Conservation (phyloP, 225 moss, liverwort and hornwort genomes). For the Climacium dendroides region DNA sequence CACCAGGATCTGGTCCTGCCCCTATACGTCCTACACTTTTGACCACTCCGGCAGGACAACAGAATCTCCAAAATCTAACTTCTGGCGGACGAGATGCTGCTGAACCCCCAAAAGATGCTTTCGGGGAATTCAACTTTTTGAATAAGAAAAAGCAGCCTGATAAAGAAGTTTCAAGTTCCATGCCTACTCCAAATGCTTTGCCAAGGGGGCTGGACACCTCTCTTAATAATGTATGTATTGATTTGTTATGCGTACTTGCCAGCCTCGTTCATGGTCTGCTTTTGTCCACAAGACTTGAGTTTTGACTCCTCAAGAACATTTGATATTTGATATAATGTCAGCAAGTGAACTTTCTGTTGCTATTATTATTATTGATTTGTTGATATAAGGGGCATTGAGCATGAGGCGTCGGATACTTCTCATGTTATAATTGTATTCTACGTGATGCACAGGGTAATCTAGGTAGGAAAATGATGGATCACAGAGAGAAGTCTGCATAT, state of each 20-base stretch:
- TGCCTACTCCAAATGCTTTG: neutral
- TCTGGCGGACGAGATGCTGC: slow-evolving; percentile 15
- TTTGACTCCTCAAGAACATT: neutral
- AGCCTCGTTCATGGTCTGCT: neutral
- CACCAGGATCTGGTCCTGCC: slow-evolving; percentile 19
- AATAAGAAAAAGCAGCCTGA: slow-evolving; percentile 26
- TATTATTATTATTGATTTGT: neutral
- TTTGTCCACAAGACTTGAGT: neutral
- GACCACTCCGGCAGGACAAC: slow-evolving; percentile 39
- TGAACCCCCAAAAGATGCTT: slow-evolving; percentile 24
- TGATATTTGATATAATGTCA: neutral
- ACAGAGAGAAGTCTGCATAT: slow-evolving; percentile 82
- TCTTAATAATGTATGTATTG: slow-evolving; percentile 14
- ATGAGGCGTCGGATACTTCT: neutral
- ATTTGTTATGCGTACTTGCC: neutral
- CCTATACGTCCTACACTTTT: slow-evolving; percentile 39
- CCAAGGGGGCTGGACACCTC: slow-evolving; percentile 8
- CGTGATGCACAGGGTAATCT: slow-evolving; percentile 45
- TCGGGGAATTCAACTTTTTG: slow-evolving; percentile 45
- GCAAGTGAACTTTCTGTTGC: neutral
- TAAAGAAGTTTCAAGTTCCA: slow-evolving; percentile 16
- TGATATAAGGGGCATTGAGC: neutral
- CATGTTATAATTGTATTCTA: neutral
- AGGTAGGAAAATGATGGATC: slow-evolving; percentile 84
- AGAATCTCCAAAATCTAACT: slow-evolving; percentile 36